A percentile compares a stretch with the other conserved stretches of the same genome.
Evolutionary conservation across 768 basidiomycete genomes (phyloP).

Genomic region (Galerina marginata): DNA sequence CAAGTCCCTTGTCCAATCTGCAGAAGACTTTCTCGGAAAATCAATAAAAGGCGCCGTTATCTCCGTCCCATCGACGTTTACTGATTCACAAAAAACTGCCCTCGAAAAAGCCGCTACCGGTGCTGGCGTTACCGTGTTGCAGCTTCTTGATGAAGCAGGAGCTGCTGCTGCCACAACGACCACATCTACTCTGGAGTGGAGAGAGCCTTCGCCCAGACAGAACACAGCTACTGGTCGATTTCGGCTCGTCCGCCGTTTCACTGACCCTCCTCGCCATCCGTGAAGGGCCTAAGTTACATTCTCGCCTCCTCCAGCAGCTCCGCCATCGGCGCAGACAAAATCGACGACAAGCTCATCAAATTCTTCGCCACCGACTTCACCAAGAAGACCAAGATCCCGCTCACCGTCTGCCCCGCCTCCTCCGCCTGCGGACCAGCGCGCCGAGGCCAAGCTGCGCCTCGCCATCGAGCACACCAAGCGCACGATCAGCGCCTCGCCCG

Average conservation of each 20-base stretch:
- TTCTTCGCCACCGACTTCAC: conserved; percentile 96
- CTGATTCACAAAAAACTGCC: conserved; percentile 68
- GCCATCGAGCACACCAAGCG: conserved; percentile 96
- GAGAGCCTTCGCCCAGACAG: conserved; percentile 59
- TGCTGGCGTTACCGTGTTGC: conserved; percentile 84
- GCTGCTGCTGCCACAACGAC: conserved; percentile 72
- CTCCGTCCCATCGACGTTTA: conserved; percentile 79
- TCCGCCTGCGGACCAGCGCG: conserved; percentile 65
- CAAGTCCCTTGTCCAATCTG: conserved; percentile 80
- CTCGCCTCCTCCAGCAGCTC: conserved; percentile 58
- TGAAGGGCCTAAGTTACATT: conserved; percentile 73
- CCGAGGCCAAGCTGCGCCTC: conserved; percentile 91
- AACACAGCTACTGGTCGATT: conserved; percentile 81
- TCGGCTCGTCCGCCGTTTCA: conserved; percentile 76
- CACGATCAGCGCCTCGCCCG: conserved; percentile 84
- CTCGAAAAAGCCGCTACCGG: conserved; percentile 75
- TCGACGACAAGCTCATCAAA: conserved; percentile 84
- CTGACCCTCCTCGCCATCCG: conserved; percentile 76
- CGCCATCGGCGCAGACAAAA: conserved; percentile 66
- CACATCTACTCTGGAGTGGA: conserved; percentile 43
- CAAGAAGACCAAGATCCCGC: conserved; percentile 87
- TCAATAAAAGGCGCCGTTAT: conserved; percentile 83
- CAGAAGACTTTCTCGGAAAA: conserved; percentile 89
- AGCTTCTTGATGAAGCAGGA: conserved; percentile 87
- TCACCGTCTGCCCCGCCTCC: conserved; percentile 68